Base-by-base conservation (phyloP, 176 grass and related monocot genomes). In the Avena eriantha region DNA sequence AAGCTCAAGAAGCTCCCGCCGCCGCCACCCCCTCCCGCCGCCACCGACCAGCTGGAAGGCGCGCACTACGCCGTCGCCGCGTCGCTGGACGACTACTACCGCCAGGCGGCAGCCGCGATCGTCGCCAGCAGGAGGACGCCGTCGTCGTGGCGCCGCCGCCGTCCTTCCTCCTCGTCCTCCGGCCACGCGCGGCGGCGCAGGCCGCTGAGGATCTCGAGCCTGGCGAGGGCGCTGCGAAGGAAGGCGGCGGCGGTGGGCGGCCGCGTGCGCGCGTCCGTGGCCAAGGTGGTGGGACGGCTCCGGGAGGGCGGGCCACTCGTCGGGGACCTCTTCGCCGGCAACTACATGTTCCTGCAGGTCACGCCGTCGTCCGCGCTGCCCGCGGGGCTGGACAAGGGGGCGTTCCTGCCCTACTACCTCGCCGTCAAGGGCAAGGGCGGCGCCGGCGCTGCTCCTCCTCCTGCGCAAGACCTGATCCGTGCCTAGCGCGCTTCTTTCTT, bases 331-430 rank as follows among this genome's bases (percentile, higher is more conserved):
- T 96, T 99, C 79, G 89, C 97, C 26, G 94, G 97, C 29, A 99
- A 96, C 90, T 96, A 99, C 77, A 88, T 96, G 97, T 96, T 99
- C 94, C 41, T 96, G 80, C 97, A 99, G 88, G 97, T 99, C 74
- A 80, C 65, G 17, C 97, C 97, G 61, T 92, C 97, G 68, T 92
- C 97, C 26, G 26, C 29, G 19, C 39, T 41, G 0, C 86, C 86
- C 23, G 80, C 39, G 39, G 39, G 39, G 39, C 39, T 71, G 35
- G 86, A 82, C 76, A 86, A 48, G 86, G 53, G 43, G 0, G 17
- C 3, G 1, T 76, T 80, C 85, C 2, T 47, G 69, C 76, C 90
- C 0, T 88, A 81, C 77, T 74, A 84, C 76, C 80, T 85, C 69
- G 50, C 24, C 39, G 74, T 77, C 26, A 87, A 58, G 59, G n/a